Conservation (phyloP, 805 yeast species). For the Babjeviella inositovora region DNA sequence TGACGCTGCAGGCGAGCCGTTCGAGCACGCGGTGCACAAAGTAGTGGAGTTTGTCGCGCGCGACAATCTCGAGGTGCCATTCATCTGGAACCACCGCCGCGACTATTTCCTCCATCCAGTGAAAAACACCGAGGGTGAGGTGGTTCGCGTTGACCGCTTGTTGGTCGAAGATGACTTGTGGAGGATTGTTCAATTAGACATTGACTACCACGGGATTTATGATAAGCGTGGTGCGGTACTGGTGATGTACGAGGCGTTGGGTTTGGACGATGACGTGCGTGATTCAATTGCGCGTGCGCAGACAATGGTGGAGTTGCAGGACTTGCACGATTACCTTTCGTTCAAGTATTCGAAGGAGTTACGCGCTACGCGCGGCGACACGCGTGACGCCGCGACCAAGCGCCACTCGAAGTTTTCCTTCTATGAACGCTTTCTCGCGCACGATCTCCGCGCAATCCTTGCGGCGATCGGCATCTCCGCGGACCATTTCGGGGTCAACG, state of each 20-base stretch:
- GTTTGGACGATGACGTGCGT: constrained; percentile 38
- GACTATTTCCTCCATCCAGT: constrained; percentile 60
- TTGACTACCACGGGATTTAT: constrained; percentile 74
- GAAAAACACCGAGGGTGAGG: constrained; percentile 21
- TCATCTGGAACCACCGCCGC: constrained; percentile 89
- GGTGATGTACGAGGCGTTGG: constrained; percentile 34
- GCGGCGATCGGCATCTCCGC: constrained; percentile 66
- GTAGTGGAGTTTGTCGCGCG: constrained; percentile 57
- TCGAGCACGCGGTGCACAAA: constrained; percentile 54
- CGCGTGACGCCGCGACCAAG: constrained; percentile 8
- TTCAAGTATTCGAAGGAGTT: constrained; percentile 52
- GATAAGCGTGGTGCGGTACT: constrained; percentile 51
- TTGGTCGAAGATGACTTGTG: constrained; percentile 78
- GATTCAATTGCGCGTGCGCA: constrained; percentile 37
- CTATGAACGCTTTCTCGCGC: constrained; percentile 51
- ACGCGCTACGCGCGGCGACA: constrained; percentile 35
- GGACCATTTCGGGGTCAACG: constrained; percentile 69
- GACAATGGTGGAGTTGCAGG: constrained; percentile 71
- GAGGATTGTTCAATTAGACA: constrained; percentile 76
- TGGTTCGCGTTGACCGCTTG: constrained; percentile 27
- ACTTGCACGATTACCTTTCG: constrained; percentile 67
- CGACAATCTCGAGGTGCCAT: constrained; percentile 82
- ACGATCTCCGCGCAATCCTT: constrained; percentile 50
- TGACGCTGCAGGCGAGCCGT: constrained; percentile 22
- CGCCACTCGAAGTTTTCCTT: constrained; percentile 45